Conservation (phyloP, 108 stramenopile species). For the Cyclotella baltica region DNA sequence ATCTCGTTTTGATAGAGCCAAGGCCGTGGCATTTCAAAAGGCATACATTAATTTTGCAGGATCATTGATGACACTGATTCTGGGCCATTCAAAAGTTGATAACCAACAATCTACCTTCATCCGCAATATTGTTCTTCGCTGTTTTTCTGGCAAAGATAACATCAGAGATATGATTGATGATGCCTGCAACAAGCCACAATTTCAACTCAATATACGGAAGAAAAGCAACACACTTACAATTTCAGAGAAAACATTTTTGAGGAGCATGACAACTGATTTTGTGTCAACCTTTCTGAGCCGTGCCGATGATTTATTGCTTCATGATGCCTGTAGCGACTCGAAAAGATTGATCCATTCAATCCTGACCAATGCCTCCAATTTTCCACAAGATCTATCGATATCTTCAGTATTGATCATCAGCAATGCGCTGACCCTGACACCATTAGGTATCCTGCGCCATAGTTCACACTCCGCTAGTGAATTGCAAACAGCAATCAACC, state of each 20-base stretch:
- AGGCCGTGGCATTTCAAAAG: conserved; percentile 31
- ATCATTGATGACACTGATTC: conserved; percentile 18
- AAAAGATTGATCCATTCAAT: conserved; percentile 29
- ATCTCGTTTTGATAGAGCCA: conserved; percentile 31
- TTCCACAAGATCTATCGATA: neutral
- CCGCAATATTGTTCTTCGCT: conserved; percentile 11
- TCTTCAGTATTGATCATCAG: conserved; percentile 9
- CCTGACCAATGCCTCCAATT: neutral
- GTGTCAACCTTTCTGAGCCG: conserved; percentile 14
- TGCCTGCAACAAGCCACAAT: neutral
- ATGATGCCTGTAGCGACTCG: conserved; percentile 17
- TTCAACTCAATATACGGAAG: conserved; percentile 13
- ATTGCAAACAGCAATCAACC: conserved; percentile 25
- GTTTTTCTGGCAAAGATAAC: conserved; percentile 15
- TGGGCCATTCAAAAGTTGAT: conserved; percentile 8
- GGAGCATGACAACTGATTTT: conserved; percentile 14
- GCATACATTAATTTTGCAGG: conserved; percentile 35
- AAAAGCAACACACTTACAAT: neutral
- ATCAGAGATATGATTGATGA: conserved; percentile 30
- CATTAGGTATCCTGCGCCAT: conserved; percentile 1
- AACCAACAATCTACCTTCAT: conserved; percentile 4
- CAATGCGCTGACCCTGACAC: conserved; percentile 21
- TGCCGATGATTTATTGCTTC: conserved; percentile 17
- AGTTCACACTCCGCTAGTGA: neutral
- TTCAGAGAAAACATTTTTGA: conserved; percentile 3